These are phyloP conservation scores for Diaporthe aspalathi DNA, from an alignment of 2,329 filamentous ascomycete genomes.

Conservation along the genomic window DNA sequence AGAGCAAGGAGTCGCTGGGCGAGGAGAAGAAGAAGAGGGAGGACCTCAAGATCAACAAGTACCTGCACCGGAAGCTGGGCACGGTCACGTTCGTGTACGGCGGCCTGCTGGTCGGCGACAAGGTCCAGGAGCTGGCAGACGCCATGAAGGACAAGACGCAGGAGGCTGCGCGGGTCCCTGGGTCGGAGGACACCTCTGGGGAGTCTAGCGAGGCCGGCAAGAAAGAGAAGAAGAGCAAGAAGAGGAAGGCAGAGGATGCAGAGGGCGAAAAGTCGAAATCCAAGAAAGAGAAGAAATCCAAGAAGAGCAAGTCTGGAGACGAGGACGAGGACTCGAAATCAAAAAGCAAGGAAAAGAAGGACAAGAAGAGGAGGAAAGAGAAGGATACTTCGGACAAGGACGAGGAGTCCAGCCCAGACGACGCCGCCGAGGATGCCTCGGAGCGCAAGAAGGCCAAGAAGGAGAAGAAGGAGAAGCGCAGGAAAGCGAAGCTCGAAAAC, in stretches of 20 bases:
- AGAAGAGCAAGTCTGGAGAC: slow-evolving; percentile 62
- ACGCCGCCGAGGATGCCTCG: slow-evolving; percentile 41
- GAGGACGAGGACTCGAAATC: slow-evolving; percentile 52
- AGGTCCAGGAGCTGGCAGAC: slow-evolving; percentile 60
- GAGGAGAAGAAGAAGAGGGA: slow-evolving; percentile 76
- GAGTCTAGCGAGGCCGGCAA: slow-evolving; percentile 39
- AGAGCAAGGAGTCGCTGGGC: slow-evolving; percentile 77
- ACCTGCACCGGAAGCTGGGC: slow-evolving; percentile 81
- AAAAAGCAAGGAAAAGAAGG: slow-evolving; percentile 62
- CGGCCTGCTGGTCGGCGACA: slow-evolving; percentile 74
- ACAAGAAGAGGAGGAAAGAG: slow-evolving; percentile 54
- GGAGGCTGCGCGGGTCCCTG: slow-evolving; percentile 39
- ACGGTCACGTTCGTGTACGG: slow-evolving; percentile 87
- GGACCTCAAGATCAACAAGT: slow-evolving; percentile 77
- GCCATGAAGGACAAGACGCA: slow-evolving; percentile 44
- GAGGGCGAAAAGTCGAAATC: slow-evolving; percentile 43
- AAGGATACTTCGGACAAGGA: slow-evolving; percentile 55
- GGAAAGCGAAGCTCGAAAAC: slow-evolving; percentile 52
- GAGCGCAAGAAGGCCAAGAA: slow-evolving; percentile 45
- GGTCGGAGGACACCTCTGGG: slow-evolving; percentile 40
- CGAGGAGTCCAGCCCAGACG: slow-evolving; percentile 44
- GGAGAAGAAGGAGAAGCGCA: slow-evolving; percentile 43
- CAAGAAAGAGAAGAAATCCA: slow-evolving; percentile 59
- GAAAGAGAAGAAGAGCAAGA: slow-evolving; percentile 44
- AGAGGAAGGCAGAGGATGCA: slow-evolving; percentile 44